Evolutionary conservation across 768 basidiomycete genomes (phyloP).

Genomic region (Boletus coccyginus): DNA sequence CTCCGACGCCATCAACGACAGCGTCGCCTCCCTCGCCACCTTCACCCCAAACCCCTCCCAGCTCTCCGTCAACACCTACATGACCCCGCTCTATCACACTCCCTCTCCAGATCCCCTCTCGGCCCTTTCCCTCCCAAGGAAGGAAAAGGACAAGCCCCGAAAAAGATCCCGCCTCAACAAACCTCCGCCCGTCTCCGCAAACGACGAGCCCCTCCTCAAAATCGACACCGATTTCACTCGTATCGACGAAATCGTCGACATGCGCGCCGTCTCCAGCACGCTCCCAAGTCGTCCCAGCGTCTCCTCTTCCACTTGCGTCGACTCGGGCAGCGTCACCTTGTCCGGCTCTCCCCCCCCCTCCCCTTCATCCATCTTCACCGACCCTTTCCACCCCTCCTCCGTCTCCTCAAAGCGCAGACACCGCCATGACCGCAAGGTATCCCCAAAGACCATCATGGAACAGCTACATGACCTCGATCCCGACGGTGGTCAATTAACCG

Average conservation of each 20-base stretch:
- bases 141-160: conserved; percentile 23
- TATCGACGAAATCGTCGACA: conserved; percentile 82
- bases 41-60: conserved; percentile 39
- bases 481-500: conserved; percentile 18
- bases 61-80: conserved; percentile 22
- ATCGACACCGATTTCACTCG: conserved; percentile 40
- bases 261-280: conserved; percentile 7
- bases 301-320: conserved; percentile 16
- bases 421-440: conserved; percentile 41
- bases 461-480: conserved; percentile 7
- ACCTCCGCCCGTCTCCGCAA: conserved; percentile 14
- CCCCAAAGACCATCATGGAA: conserved; percentile 44
- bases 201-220: conserved; percentile 28
- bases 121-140: conserved; percentile 19
- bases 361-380: conserved; percentile 33
- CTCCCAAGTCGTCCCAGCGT: conserved; percentile 17
- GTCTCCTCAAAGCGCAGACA: conserved; percentile 21
- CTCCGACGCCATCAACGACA: conserved; percentile 29
- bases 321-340: conserved; percentile 34
- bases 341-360: conserved; percentile 42
- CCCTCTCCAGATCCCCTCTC: background rate
- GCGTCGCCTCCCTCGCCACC: conserved; percentile 31
- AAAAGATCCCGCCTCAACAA: conserved; percentile 24
- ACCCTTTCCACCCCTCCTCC: conserved; percentile 34
- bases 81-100: conserved; percentile 2